Evolutionary conservation across 2,329 filamentous ascomycete genomes (phyloP).

Genomic region (Rachicladosporium sp.): DNA sequence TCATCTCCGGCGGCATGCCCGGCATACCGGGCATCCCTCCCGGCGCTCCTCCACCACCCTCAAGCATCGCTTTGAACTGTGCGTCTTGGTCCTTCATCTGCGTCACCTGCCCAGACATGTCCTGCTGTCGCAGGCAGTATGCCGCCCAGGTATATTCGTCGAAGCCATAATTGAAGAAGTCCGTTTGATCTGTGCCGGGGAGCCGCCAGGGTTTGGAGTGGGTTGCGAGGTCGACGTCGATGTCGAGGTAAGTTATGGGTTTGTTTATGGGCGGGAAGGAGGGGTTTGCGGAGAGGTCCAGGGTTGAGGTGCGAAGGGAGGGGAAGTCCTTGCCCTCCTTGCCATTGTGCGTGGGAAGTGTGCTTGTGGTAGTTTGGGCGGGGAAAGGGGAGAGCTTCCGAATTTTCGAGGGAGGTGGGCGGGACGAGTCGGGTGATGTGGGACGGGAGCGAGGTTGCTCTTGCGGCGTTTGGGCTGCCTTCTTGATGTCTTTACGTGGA

Average conservation of each 20-base stretch:
- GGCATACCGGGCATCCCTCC: slow-evolving; percentile 24
- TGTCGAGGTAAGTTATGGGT: slow-evolving; percentile 50
- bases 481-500: too few relatives aligned
- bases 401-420: slow-evolving; percentile 3
- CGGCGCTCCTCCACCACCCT: slow-evolving; percentile 22
- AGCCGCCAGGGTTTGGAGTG: slow-evolving; percentile 87
- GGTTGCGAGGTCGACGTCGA: slow-evolving; percentile 46
- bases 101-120: slow-evolving; percentile 61
- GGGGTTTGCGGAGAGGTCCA: slow-evolving; percentile 66
- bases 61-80: slow-evolving; percentile 49
- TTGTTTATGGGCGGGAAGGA: slow-evolving; percentile 50
- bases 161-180: slow-evolving; percentile 99
- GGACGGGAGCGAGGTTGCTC: neutral
- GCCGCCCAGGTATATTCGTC: slow-evolving; percentile 97
- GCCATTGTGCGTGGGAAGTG: slow-evolving; percentile 31
- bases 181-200: slow-evolving; percentile 84
- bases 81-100: slow-evolving; percentile 63
- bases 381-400: slow-evolving; percentile 1
- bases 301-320: slow-evolving; percentile 59
- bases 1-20: slow-evolving; percentile 38
- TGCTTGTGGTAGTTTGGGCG: neutral
- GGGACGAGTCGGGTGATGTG: slow-evolving; percentile 2
- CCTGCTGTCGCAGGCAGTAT: slow-evolving; percentile 81
- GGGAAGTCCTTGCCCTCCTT: slow-evolving; percentile 49
- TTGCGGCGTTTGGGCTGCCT: neutral